phyloP scores from a whole-genome alignment of 352 stramenopile genomes.

The Globisporangium iwayamae region DNA sequence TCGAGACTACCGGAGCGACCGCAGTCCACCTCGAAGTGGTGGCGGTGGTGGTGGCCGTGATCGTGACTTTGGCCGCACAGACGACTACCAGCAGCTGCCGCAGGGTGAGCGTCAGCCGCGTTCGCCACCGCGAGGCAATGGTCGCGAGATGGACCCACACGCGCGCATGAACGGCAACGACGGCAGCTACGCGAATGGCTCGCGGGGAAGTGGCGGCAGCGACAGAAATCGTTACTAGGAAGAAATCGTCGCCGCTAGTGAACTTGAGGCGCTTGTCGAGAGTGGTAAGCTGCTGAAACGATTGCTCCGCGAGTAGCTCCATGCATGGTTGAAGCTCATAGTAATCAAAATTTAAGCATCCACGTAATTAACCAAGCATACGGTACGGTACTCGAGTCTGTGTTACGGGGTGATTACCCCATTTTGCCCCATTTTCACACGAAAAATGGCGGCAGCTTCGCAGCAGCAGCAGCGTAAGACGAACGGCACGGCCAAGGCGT shows the following conservation, averaged over 20 bases:
- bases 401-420: neutral
- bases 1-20: constrained; percentile 9
- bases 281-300: neutral
- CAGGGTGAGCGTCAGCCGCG: constrained; percentile 1
- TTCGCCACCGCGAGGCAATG: constrained; percentile 2
- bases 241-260: too few species aligned
- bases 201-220: neutral
- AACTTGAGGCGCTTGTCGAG: neutral
- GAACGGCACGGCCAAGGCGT: constrained; percentile 50
- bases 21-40: constrained; percentile 11
- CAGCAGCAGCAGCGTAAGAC: constrained; percentile 10
- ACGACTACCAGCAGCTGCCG: neutral
- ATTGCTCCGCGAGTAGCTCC: neutral
- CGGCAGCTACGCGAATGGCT: constrained; percentile 3
- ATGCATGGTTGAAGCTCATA: neutral
- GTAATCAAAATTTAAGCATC: neutral
- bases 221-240: constrained; percentile 1
- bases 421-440: neutral
- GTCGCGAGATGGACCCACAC: neutral
- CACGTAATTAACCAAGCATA: neutral
- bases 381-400: neutral
- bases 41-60: neutral
- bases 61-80: neutral
- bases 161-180: constrained; percentile 10
- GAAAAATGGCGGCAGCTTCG: neutral